Evolutionary conservation across 1,139 yeast genomes (phyloP).

Genomic region (Geotrichum australiense): DNA sequence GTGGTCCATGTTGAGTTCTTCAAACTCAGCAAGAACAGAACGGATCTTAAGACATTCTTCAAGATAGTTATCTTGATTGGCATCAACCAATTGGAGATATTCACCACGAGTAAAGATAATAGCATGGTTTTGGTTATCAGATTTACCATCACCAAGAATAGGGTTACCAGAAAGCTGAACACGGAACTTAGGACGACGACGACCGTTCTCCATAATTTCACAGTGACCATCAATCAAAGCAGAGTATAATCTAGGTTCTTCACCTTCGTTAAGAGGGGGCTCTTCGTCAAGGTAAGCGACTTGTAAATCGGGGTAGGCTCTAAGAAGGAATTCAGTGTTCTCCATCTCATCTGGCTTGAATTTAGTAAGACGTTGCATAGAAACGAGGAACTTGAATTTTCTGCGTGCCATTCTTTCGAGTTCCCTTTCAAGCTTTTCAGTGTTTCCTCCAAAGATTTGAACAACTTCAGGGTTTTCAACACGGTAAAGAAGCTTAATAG

Average conservation of each 20-base stretch:
- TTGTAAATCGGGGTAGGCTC: conserved; percentile 98
- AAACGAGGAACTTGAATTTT: conserved; percentile 92
- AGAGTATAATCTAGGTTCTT: conserved; percentile 94
- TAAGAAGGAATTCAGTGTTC: conserved; percentile 93
- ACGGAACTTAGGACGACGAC: conserved; percentile 98
- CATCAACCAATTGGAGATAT: conserved; percentile 95
- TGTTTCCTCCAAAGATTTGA: conserved; percentile 96
- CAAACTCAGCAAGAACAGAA: conserved; percentile 95
- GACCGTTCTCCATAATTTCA: conserved; percentile 94
- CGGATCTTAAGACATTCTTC: conserved; percentile 98
- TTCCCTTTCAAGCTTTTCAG: conserved; percentile 90
- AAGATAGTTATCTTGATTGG: conserved; percentile 95
- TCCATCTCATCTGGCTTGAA: conserved; percentile 97
- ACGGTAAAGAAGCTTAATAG: conserved; percentile 92
- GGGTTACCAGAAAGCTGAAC: conserved; percentile 98
- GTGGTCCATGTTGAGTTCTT: conserved; percentile 68
- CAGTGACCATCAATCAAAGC: conserved; percentile 98
- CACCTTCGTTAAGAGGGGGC: conserved; percentile 83
- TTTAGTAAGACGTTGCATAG: conserved; percentile 97
- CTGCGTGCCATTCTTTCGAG: conserved; percentile 99
- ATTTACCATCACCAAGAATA: conserved; percentile 98
- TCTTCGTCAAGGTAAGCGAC: conserved; percentile 97
- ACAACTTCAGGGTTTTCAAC: conserved; percentile 99
- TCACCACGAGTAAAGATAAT: conserved; percentile 98
- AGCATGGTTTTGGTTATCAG: conserved; percentile 98